A percentile compares a stretch with the other conserved stretches of the same genome.
Conservation (phyloP, 2,329 filamentous ascomycete species). For the Fusarium neocosmosporiellum region DNA sequence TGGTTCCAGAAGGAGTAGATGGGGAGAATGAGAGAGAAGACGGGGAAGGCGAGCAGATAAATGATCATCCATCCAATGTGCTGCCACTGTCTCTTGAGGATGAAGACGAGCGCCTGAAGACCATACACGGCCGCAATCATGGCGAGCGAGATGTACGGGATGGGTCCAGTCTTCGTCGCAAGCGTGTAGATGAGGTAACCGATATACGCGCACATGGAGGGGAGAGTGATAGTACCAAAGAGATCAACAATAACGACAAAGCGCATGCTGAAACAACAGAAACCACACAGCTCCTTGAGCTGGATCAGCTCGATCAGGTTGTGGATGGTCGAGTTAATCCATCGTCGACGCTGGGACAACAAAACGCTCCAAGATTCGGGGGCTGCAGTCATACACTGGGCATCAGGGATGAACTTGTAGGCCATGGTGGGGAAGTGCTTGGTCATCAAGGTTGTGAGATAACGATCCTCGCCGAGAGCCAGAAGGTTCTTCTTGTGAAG, state of each 20-base stretch:
- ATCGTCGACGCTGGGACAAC: constrained; percentile 96
- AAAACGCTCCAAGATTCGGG: constrained; percentile 95
- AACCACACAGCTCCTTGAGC: constrained; percentile 94
- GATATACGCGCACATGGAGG: constrained; percentile 87
- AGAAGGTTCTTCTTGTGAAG: constrained; percentile 97
- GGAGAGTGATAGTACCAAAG: constrained; percentile 90
- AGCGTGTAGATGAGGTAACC: constrained; percentile 88
- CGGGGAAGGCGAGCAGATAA: constrained; percentile 93
- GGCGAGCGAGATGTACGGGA: constrained; percentile 87
- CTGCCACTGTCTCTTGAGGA: constrained; percentile 97
- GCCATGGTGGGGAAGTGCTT: constrained; percentile 97
- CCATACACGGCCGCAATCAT: constrained; percentile 94
- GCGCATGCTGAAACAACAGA: constrained; percentile 98
- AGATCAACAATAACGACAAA: constrained; percentile 97
- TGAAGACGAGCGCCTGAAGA: constrained; percentile 95
- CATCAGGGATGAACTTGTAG: constrained; percentile 95
- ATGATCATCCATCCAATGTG: constrained; percentile 99
- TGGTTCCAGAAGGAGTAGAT: constrained; percentile 99
- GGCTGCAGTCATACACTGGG: constrained; percentile 92
- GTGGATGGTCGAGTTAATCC: constrained; percentile 99
- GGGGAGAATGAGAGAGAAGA: constrained; percentile 91
- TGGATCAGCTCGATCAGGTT: constrained; percentile 92
- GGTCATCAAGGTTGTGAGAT: constrained; percentile 96
- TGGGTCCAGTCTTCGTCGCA: constrained; percentile 74
- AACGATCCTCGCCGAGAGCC: constrained; percentile 96